Base-by-base conservation (phyloP, 1,284 basidiomycete species). In the Fistulina hepatica region DNA sequence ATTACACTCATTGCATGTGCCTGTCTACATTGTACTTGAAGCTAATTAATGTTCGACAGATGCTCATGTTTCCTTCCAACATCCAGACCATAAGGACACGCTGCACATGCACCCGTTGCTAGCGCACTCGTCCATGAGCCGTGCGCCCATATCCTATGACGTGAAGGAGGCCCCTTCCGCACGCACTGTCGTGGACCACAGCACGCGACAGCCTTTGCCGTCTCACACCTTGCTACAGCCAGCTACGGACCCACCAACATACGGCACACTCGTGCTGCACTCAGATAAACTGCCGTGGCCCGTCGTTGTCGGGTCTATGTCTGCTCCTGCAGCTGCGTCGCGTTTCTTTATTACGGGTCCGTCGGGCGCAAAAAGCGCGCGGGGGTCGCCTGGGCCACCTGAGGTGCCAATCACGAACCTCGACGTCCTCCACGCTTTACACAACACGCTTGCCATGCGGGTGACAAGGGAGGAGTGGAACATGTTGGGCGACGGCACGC, bases 391-490 rank as follows among this genome's bases (percentile, higher is more conserved):
- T n/a, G 28, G 17, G 21, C n/a, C n/a, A n/a, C n/a, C n/a, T n/a
- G 48, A 42, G 20, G 41, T 46, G 19, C 60, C 61, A 15, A 66
- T 81, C 27, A 75, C 73, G 26, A 79, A 75, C 52, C 56, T 76
- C 20, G 79, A 81, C 48, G 63, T 81, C 15, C 60, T 81, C 11
- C 66, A 70, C 44, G 69, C 77, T 3, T 50, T 81, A 25, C 70
- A 81, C 47, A 60, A 60, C 11, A 69, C 73, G 8, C 67, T 81
- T 25, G 54, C 67, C 34, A 57, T 58, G 16, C 67, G 71, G n/a
- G 65, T 78, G 9, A 75, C 75, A 12, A 66, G 69, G 8, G 65
- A 69, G 35, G 79, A 81, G 49, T 81, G 78, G 78, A 69, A 70
- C 26, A 55, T 63, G 0, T 61, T 81, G 4, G 76, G 75, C 0